Base-by-base conservation (phyloP, 768 basidiomycete genomes). In the Kwoniella sp. region DNA sequence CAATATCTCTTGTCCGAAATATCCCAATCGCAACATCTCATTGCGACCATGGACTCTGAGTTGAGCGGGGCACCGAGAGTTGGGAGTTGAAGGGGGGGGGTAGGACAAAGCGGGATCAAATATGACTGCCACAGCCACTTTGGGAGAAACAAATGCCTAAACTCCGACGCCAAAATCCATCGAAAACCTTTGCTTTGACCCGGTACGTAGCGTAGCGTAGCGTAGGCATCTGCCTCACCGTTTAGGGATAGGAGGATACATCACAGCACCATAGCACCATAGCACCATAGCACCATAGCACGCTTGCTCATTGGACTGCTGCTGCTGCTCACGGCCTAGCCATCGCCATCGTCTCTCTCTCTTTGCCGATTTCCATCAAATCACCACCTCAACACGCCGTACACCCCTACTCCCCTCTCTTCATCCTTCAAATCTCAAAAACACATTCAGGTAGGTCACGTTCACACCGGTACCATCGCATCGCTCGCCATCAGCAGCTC, bases 341-440 rank as follows among this genome's bases (percentile, higher is more conserved):
- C n/a, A n/a, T n/a, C 33, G 33, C 33, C 26, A 33, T 33, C 49
- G 24, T 36, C 8, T 8, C 21, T 33, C 33, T 58, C n/a, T n/a
- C n/a, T n/a, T n/a, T n/a, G 47, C 27, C 57, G 33, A 44, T 59
- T 50, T 50, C n/a, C 49, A 59, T 59, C 58, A 40, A 59, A 59
- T 58, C 19, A 21, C 62, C 47, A 22, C 40, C 40, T 44, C 40
- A 44, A 44, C 8, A 44, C 40, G 17, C 40, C 17, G 8, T 44
- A 10, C 40, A 4, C 40, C 40, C 40, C 40, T 44, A 40, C 26
- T 36, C 27, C 47, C 22, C 58, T 47, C 51, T 64, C 54, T 64
- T 63, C 55, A 68, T 59, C 63, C 62, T 49, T 64, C 63, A 65
- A 65, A 19, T 47, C 26, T 30, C 51, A 50, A 25, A 65, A 25